Conservation (phyloP, 1,284 basidiomycete genomes). For the Ceratobasidium sp. region DNA sequence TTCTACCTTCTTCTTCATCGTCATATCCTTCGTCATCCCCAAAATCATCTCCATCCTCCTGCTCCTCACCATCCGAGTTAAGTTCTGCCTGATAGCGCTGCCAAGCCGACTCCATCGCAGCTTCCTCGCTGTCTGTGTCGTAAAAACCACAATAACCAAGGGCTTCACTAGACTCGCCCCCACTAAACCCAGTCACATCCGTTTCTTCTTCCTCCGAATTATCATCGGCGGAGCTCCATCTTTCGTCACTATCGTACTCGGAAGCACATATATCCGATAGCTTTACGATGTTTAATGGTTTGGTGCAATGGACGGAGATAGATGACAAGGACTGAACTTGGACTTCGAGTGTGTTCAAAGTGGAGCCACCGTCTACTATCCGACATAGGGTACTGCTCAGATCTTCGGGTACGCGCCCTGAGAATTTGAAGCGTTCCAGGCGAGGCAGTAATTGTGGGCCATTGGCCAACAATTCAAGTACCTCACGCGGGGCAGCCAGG, state of each 20-base stretch:
- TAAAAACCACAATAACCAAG: no score
- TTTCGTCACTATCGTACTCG: neutral
- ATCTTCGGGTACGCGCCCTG: neutral
- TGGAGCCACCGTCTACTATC: neutral
- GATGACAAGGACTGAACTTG: neutral
- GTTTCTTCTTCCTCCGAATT: no score
- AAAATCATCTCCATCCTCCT: neutral
- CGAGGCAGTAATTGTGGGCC: neutral
- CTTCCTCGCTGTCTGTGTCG: neutral
- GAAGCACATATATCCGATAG: neutral
- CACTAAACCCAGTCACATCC: no score
- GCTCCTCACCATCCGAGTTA: neutral
- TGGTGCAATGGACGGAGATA: neutral
- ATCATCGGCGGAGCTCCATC: no score
- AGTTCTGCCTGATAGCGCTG: neutral
- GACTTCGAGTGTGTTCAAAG: neutral
- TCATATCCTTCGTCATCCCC: no score
- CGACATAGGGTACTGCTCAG: neutral
- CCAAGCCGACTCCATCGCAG: neutral
- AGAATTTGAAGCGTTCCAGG: neutral
- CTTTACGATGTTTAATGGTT: neutral
- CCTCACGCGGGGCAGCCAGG: neutral
- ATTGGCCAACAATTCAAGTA: neutral
- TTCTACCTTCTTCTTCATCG: no score
- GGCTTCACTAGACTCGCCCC: no score